Base-by-base conservation (phyloP, 1,284 basidiomycete species). In the Vanrija humicola region DNA sequence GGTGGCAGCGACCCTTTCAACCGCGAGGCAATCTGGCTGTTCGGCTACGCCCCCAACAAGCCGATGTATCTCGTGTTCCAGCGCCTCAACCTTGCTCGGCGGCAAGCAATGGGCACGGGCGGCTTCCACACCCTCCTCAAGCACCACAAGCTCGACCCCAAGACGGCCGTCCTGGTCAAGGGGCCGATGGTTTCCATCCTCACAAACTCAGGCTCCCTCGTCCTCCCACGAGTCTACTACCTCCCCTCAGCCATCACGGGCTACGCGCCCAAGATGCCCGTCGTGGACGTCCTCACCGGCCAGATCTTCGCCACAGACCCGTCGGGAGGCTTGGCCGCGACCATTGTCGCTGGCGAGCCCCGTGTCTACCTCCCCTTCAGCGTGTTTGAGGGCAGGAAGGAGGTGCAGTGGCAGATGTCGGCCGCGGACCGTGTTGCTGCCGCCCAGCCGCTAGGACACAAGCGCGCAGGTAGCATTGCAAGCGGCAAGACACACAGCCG, bases 241-340 rank as follows among this genome's bases (percentile, higher is more conserved):
- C 57, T 75, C 10, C 54, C 64, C 0, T 56, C 67, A 12, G 25
- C 45, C 0, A 61, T 65, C 15, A 73, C 80, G 0, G 75, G 76
- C 1, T 86, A 80, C 72, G 68, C 75, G 42, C 70, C 78, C 0
- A 75, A 78, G 43, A 78, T 83, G 63, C 74, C 67, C n/a, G 74
- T 88, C 9, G 79, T 88, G 25, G 85, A 88, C 61, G 79, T 85
- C 18, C 68, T 88, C 25, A 80, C 82, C 2, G 87, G 86, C 66
- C 78, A 73, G 26, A 73, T 70, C 43, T 71, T 81, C 50, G 67
- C 63, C 8, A 82, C 82, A 0, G 79, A 79, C 55, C 72, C 69
- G 5, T 68, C 74, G 18, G 84, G 83, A 6, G 80, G 68, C 9
- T 55, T 75, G 26, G 65, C 66, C 0, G 63, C 76, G 1, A 55